Base-by-base conservation (phyloP, 2,329 filamentous ascomycete genomes). In the Sclerotinia sclerotiorum region DNA sequence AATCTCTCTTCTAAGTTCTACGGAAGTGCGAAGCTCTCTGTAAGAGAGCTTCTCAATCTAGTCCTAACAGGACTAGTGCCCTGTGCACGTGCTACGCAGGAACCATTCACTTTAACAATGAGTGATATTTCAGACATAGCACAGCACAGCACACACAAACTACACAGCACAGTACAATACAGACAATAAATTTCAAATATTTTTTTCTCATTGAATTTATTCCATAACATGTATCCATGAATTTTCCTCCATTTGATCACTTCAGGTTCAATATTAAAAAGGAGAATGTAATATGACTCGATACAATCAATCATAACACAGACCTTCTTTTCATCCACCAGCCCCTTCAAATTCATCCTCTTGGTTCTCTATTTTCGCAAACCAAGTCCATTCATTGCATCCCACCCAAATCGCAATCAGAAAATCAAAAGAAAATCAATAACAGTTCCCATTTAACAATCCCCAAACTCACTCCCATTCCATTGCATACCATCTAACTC, bases 221-320 rank as follows among this genome's bases (percentile, higher is more conserved):
- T 56, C 32, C 11, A 35, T 56, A 42, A 42, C 5, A 15, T 42
- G 39, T 21, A 39, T 39, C 32, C 32, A 58, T 58, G 35, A 58
- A 44, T 58, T 27, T 42, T 27, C 17, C 29, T 51, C 46, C 46
- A 35, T 51, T 51, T 19, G 15, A 39, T 24, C 44, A 61, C 13
- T 24, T 24, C 21, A 51, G 15, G 24, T 51, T 62, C 46, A 27
- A 39, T 49, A 51, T 51, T 51, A 19, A 62, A 51, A 49, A 48
- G 44, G 19, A 49, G 24, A 49, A 19, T 32, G 29, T 49, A 35
- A 15, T 51, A 62, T 62, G 60, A 62, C 29, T 62, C 29, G n/a
- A 42, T 51, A 39, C 60, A 62, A 62, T 62, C 48, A 49, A 51
- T 62, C 60, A 62, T 51, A 51, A 39, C 54, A 56, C 15, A 39